Percentiles rank a stretch among this genome's conserved stretches.
phyloP scores from a whole-genome alignment of 768 basidiomycete species.

The Termitomyces titanicus region DNA sequence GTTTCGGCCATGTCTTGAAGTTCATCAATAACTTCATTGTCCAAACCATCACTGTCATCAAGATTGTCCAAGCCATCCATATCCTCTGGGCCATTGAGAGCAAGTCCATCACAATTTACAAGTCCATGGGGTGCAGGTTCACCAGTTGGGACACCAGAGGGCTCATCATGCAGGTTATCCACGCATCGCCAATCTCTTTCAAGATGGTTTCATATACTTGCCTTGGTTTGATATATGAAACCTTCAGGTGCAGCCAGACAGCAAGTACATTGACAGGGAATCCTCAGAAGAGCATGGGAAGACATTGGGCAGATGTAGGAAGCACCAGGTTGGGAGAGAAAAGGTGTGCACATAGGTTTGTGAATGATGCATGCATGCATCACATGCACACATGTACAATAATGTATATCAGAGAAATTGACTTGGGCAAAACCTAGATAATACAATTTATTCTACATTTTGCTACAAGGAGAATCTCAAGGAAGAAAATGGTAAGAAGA shows the following conservation, averaged over 20 bases:
- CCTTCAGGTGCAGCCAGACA: not conserved
- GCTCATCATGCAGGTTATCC: not conserved
- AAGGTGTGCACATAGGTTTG: no score
- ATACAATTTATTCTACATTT: no score
- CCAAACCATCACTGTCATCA: not conserved
- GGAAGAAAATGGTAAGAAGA: no score
- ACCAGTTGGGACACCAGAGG: not conserved
- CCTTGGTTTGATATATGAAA: no score
- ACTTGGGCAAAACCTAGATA: no score
- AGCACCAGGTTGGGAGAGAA: no score
- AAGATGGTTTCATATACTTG: not conserved
- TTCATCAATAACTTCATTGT: no score
- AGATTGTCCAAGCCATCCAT: not conserved
- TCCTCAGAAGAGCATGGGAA: not conserved
- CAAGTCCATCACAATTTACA: not conserved
- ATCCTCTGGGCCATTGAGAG: not conserved
- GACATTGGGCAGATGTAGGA: not conserved
- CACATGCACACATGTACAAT: no score
- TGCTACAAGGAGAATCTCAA: no score
- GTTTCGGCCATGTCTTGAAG: no score
- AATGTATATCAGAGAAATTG: no score
- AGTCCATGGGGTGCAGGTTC: not conserved
- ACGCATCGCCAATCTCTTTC: not conserved
- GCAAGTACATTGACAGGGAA: not conserved
- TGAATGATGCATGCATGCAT: no score